phyloP scores from a whole-genome alignment of 176 grass and related monocot genomes.

The Rhynchospora pubera region DNA sequence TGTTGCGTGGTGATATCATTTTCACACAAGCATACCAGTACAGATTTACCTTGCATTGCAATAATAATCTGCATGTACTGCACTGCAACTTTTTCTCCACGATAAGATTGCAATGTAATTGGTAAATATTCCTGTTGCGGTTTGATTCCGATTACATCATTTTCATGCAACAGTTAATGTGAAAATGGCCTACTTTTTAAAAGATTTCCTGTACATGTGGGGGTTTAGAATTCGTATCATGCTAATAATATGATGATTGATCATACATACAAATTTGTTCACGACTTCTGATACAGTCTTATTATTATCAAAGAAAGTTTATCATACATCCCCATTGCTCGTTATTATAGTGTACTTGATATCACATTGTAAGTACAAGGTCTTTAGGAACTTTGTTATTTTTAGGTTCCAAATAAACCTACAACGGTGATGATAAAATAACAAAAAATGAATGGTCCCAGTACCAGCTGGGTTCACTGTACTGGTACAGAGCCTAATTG shows the following conservation, averaged over 20 bases:
- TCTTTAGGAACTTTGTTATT: not conserved
- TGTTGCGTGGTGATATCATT: not conserved
- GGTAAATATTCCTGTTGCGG: conserved; percentile 11
- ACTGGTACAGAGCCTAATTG: conserved; percentile 6
- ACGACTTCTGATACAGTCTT: not conserved
- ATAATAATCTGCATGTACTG: not conserved
- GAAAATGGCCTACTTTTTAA: conserved; percentile 6
- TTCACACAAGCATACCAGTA: conserved; percentile 14
- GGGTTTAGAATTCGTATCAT: not conserved
- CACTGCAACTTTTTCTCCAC: not conserved
- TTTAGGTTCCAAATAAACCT: not conserved
- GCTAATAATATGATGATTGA: not conserved
- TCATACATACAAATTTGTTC: not conserved
- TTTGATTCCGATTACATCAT: conserved; percentile 18
- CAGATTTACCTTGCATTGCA: not conserved
- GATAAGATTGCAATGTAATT: conserved; percentile 3
- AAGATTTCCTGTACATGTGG: not conserved
- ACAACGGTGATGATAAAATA: not conserved
- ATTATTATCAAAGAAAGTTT: not conserved
- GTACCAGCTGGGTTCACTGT: conserved; percentile 12
- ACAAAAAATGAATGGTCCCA: not conserved
- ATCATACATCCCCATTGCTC: not conserved
- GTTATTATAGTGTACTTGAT: not conserved
- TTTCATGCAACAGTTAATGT: not conserved
- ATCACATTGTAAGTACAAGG: not conserved